Evolutionary conservation across 805 yeast species (phyloP).

Genomic region (Jamesozyma lodderae): DNA sequence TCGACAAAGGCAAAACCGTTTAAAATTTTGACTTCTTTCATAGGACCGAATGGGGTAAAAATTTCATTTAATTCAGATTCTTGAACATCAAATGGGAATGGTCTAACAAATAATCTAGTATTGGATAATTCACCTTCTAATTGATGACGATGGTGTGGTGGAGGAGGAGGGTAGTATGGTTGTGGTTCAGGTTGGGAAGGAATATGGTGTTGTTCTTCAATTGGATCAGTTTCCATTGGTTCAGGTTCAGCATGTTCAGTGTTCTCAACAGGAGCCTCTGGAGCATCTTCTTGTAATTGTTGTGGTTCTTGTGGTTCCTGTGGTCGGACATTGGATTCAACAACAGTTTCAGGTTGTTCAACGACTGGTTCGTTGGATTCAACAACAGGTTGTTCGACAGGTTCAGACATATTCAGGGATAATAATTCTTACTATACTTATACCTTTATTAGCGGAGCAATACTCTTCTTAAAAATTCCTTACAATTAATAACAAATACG

Average conservation of each 20-base stretch:
- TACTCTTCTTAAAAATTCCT: too few species aligned
- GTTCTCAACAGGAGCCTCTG: conserved; percentile 3
- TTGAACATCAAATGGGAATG: conserved; percentile 45
- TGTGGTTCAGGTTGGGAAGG: conserved; percentile 13
- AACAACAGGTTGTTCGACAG: conserved; percentile 1
- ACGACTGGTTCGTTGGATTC: not conserved
- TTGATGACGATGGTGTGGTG: conserved; percentile 9
- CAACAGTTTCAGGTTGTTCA: not conserved
- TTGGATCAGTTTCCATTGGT: conserved; percentile 9
- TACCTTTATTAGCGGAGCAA: too few species aligned
- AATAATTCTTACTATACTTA: too few species aligned
- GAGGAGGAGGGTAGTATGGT: conserved; percentile 13
- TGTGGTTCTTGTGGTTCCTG: too few species aligned
- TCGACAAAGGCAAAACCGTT: conserved; percentile 88
- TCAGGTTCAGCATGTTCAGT: conserved; percentile 7
- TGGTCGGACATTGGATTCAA: not conserved
- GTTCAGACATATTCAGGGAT: conserved; percentile 8
- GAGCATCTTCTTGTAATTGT: too few species aligned
- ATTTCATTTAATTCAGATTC: conserved; percentile 60
- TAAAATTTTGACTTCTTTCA: conserved; percentile 59
- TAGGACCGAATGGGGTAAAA: conserved; percentile 56
- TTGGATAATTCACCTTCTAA: conserved; percentile 33
- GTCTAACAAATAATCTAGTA: conserved; percentile 51
- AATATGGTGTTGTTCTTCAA: conserved; percentile 7
- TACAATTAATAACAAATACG: too few species aligned